Percentiles rank a stretch among this genome's conserved stretches.
Conservation (phyloP, 2,329 filamentous ascomycete species). For the Venturia pyrina region DNA sequence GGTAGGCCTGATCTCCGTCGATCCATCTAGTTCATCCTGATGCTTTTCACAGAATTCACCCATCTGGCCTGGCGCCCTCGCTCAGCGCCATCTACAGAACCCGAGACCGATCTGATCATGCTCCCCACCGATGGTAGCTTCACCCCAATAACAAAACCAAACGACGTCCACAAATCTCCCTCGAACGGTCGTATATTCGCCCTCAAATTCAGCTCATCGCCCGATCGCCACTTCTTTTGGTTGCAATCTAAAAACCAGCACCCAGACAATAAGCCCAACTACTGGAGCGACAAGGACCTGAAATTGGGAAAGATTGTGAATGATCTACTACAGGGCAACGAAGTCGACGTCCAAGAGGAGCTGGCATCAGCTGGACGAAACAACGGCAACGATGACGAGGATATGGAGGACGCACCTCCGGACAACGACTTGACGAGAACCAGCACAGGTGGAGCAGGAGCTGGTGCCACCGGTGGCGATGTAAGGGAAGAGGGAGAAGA, state of each 20-base stretch:
- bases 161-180: conserved; percentile 49
- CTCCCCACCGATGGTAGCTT: conserved; percentile 84
- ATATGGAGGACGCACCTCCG: conserved; percentile 48
- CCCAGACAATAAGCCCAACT: conserved; percentile 57
- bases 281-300: conserved; percentile 75
- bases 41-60: conserved; percentile 56
- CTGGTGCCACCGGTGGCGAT: conserved; percentile 83
- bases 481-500: conserved; percentile 81
- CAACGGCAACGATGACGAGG: conserved; percentile 35
- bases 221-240: conserved; percentile 90
- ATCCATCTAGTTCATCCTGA: conserved; percentile 5
- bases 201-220: conserved; percentile 88
- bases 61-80: conserved; percentile 97
- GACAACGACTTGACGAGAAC: conserved; percentile 31
- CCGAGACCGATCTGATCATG: conserved; percentile 87
- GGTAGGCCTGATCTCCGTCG: conserved; percentile 38
- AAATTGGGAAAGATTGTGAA: conserved; percentile 86
- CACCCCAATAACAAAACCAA: conserved; percentile 54
- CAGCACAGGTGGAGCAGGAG: conserved; percentile 65
- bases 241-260: conserved; percentile 83
- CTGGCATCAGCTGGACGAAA: conserved; percentile 45
- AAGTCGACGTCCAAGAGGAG: conserved; percentile 68
- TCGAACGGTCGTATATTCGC: conserved; percentile 84
- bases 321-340: conserved; percentile 74
- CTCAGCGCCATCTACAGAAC: conserved; percentile 55